Evolutionary conservation across 768 basidiomycete species (phyloP).

Genomic region (Mycena leptocephala): DNA sequence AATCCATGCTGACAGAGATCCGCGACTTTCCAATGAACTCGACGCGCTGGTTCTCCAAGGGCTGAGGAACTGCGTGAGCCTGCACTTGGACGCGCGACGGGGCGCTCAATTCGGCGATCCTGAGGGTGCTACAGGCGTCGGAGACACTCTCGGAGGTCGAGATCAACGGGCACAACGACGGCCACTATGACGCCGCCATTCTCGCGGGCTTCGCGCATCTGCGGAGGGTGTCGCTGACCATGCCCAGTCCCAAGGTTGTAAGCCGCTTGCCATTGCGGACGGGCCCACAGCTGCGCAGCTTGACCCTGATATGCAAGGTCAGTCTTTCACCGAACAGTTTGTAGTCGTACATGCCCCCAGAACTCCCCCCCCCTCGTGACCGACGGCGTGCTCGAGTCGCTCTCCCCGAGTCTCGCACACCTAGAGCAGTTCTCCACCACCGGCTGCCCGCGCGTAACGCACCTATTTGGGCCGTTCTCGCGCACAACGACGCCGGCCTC

Average conservation of each 20-base stretch:
- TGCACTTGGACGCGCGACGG: no score
- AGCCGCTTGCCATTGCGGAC: conserved; percentile 59
- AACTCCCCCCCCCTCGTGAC: conserved; percentile 72
- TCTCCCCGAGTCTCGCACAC: conserved; percentile 70
- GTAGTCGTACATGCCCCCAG: no score
- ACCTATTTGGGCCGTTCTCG: no score
- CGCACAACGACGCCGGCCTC: no score
- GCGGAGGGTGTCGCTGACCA: conserved; percentile 76
- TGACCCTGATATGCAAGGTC: conserved; percentile 84
- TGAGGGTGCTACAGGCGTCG: conserved; percentile 65
- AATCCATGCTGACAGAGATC: conserved; percentile 65
- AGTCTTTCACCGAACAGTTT: no score
- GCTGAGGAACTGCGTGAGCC: no score
- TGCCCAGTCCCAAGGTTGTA: conserved; percentile 76
- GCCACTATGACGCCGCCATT: conserved; percentile 68
- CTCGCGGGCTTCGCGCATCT: conserved; percentile 70
- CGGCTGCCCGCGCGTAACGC: no score
- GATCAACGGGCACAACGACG: conserved; percentile 78
- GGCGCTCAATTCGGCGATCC: conserved; percentile 70
- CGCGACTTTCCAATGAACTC: conserved; percentile 77
- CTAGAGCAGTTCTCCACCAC: no score
- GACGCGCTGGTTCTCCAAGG: no score
- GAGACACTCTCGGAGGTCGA: conserved; percentile 70
- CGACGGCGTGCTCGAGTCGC: conserved; percentile 65
- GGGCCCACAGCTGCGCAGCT: conserved; percentile 63